Base-by-base conservation (phyloP, 169 alveolate species). In the Eimeria necatrix region DNA sequence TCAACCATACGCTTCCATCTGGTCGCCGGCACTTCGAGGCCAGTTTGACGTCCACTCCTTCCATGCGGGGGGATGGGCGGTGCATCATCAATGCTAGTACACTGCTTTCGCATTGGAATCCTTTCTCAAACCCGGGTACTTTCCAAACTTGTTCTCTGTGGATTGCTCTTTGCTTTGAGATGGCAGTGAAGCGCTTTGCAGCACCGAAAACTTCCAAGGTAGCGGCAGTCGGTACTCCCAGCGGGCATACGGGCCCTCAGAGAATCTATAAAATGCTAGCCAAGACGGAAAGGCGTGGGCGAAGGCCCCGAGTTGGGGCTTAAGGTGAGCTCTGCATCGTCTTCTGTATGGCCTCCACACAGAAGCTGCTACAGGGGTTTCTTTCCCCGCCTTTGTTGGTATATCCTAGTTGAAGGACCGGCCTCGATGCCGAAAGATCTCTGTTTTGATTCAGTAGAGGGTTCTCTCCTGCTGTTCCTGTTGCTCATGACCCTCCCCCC, bases 11-110 rank as follows among this genome's bases (percentile, higher is more conserved):
- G 60, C 78, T 83, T 74, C 91, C 91, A 59, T 83, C 91, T 26
- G 76, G 78, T n/a, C 53, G 78, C 76, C 91, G 91, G n/a, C 91
- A 76, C 76, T 83, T 83, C n/a, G 91, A 83, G 59, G 70, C 91
- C 91, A 83, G 16, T 26, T 49, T 56, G 80, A 83, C 76, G 78
- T 59, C 91, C 41, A 83, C 78, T 53, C 91, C 91, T 59, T 83
- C 91, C 73, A 83, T 53, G 91, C 91, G 91, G 56, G 91, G 91
- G 46, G 91, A 83, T 41, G 91, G 78, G 91, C 91, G 91, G 60
- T 20, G 91, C 91, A 83, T 83, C 49, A 12, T 83, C 59, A 51
- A 83, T 53, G 60, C 80, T 24, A 14, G 52, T 32, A 32, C 91
- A 83, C 32, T 20, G 26, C 22, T 24, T 81, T 83, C 53, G 70